Base-by-base conservation (phyloP, 2,329 filamentous ascomycete species). In the Colletotrichum lentis region DNA sequence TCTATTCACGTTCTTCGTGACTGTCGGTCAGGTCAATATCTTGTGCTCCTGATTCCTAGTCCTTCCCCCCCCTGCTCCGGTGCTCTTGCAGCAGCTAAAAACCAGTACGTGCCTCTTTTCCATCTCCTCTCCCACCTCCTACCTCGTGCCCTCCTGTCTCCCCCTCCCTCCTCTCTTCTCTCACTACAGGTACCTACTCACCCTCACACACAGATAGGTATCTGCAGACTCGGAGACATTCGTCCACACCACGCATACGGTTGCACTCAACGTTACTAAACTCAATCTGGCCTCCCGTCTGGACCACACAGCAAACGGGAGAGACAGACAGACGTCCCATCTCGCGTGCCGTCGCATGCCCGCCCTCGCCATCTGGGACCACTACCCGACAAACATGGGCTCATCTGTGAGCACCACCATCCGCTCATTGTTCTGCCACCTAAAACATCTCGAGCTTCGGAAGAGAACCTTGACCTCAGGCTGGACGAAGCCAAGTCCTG, bases 361-460 rank as follows among this genome's bases (percentile, higher is more conserved):
- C 44, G 37, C 44, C 52, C 62, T 69, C 27, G 50, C 66, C 66
- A 66, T 50, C 46, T 69, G 47, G 62, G 27, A 60, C 55, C 50
- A 20, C 35, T 22, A 41, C 41, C 41, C 11, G 57, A 39, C 57
- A 31, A 65, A 44, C 62, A 66, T 69, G 62, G 62, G 43, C 62
- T 55, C 62, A 66, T 61, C 44, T 39, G 24, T 18, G n/a, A 46
- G 66, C 62, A 60, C 62, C 66, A 66, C 44, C 55, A 56, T 66
- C 62, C 66, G 66, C 66, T 52, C 62, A 69, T 66, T n/a, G 52
- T 55, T 56, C 46, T 57, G 49, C 49, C 62, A 58, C 61, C 66
- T 66, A 50, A 69, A 69, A 69, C 66, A 60, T 66, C 24, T 46
- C 22, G 55, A 66, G 50, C 62, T 31, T 69, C 66, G 50, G 35